A percentile compares a stretch with the other conserved stretches of the same genome.
These are phyloP conservation scores for Mrakia frigida DNA, from an alignment of 768 basidiomycete species.

Conservation along the genomic window DNA sequence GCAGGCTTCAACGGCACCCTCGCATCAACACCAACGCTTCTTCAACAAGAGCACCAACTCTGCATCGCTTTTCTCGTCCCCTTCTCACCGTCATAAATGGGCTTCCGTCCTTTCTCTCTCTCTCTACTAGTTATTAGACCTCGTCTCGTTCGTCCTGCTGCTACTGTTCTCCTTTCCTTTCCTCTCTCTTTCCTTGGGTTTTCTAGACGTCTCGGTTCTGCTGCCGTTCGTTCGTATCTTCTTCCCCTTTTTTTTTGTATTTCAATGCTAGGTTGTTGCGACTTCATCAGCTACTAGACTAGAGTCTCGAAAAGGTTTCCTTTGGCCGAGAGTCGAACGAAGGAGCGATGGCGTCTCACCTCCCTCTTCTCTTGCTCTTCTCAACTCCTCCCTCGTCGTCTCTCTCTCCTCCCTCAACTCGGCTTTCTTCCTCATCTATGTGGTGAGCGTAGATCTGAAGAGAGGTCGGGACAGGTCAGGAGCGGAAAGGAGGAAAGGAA, in stretches of 20 bases:
- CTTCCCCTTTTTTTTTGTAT: background rate
- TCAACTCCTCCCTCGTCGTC: too few species aligned
- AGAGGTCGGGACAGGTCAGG: too few species aligned
- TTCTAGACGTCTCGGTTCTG: background rate
- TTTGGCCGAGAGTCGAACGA: too few species aligned
- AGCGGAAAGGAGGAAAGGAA: too few species aligned
- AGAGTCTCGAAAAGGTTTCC: too few species aligned
- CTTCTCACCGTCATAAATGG: background rate
- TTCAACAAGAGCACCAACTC: constrained; percentile 1
- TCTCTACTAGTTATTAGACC: background rate
- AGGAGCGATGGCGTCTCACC: too few species aligned
- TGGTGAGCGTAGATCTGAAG: too few species aligned
- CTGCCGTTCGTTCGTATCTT: background rate
- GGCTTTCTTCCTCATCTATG: too few species aligned
- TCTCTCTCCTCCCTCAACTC: too few species aligned
- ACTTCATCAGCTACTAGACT: too few species aligned
- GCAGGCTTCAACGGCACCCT: constrained; percentile 4
- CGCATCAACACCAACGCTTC: background rate
- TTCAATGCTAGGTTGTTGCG: constrained; percentile 5
- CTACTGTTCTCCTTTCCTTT: background rate
- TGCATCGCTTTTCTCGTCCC: background rate
- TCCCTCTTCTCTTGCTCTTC: too few species aligned
- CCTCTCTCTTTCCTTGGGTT: background rate
- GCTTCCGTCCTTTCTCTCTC: background rate
- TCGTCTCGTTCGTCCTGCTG: background rate